Evolutionary conservation across 768 basidiomycete genomes (phyloP), one percentile per base, ranked within the genome.

Genomic region (Suillus weaverae): DNA sequence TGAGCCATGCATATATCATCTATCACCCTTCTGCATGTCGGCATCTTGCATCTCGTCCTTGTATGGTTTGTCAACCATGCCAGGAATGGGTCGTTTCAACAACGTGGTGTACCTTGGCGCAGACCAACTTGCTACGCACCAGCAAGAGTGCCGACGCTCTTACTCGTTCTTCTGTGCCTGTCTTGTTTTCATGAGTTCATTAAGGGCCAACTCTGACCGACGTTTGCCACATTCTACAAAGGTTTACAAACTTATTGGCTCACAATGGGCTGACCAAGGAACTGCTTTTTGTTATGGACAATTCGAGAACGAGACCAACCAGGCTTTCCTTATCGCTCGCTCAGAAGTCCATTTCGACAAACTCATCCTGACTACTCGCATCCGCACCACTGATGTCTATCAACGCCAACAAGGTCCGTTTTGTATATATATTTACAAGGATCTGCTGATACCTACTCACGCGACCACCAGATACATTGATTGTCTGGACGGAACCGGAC

Each of bases 401-500:
- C 92, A 92, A 72, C 84, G 89, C 54, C 91, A 94, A 72, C 91
- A 94, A 82, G 91, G 92, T 92, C 70, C 68, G 85, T 80, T 26
- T 55, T 13, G 67, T 35, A 33, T 33, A 41, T 59, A 53, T 20
- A 33, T 30, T 60, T 16, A 35, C 36, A 66, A n/a, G n/a, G 30
- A 39, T 32, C 41, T 66, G 36, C 22, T 61, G 10, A 61, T 48
- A 50, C 62, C 33, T 38, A 63, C 69, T 72, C 67, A 67, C 66
- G 35, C 62, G 46, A 63, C 69, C 63, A 60, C 36, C 78, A 96
- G 97, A 98, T 73, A 99, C 97, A 14, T 85, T 99, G 56, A 98
- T 99, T 70, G 97, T 98, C 22, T 99, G 97, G 97, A 99, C 97
- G 4, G 97, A 99, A 74, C 92, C 94, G 1, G 90, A 93, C 67